Percentiles rank a stretch among this genome's conserved stretches.
phyloP scores from a whole-genome alignment of 1,284 basidiomycete species.

The Cryptococcus amylolentus region DNA sequence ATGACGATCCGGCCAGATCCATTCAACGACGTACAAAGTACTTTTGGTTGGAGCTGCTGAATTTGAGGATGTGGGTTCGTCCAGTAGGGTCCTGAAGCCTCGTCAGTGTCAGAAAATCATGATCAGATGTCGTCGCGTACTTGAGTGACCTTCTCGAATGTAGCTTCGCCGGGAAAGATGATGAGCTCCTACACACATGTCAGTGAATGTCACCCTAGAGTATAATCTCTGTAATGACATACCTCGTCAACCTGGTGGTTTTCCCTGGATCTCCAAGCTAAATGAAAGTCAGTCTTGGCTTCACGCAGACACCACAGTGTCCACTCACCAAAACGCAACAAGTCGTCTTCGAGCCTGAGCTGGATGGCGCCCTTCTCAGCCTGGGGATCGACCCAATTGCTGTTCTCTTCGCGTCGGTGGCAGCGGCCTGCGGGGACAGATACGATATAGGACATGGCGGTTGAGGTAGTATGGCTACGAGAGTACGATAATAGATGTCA shows the following conservation, averaged over 20 bases:
- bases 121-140: slow-evolving; percentile 18
- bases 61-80: slow-evolving; percentile 46
- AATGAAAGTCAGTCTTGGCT: neutral
- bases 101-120: neutral
- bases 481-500: no score
- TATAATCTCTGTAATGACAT: slow-evolving; percentile 5
- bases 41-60: slow-evolving; percentile 43
- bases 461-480: neutral
- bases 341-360: slow-evolving; percentile 40
- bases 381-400: slow-evolving; percentile 46
- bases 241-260: slow-evolving; percentile 39
- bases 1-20: neutral
- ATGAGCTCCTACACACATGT: slow-evolving; percentile 35
- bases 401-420: slow-evolving; percentile 28
- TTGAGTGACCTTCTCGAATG: slow-evolving; percentile 41
- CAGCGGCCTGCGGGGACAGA: slow-evolving; percentile 44
- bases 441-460: slow-evolving; percentile 31
- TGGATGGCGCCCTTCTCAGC: slow-evolving; percentile 46
- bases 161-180: slow-evolving; percentile 50
- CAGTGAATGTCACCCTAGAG: neutral
- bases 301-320: neutral
- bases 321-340: slow-evolving; percentile 38
- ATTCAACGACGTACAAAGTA: slow-evolving; percentile 36
- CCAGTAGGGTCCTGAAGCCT: slow-evolving; percentile 36
- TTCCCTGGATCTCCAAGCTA: slow-evolving; percentile 43